These are phyloP conservation scores for Cercis canadensis DNA, from an alignment of 306 rosid species.

Conservation along the genomic window DNA sequence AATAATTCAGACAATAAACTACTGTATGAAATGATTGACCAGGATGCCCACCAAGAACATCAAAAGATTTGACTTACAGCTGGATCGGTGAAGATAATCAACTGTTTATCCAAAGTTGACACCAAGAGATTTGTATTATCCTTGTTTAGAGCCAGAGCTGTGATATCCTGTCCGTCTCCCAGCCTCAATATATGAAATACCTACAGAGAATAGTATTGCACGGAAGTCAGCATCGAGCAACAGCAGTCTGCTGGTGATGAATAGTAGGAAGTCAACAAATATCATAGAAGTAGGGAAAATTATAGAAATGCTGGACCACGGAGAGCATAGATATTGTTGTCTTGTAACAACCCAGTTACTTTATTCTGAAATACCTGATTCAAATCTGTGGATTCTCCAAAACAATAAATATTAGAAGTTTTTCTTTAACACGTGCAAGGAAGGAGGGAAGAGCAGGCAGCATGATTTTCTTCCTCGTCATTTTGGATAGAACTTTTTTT, in stretches of 20 bases:
- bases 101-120: constrained; percentile 81
- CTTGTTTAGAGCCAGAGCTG: constrained; percentile 82
- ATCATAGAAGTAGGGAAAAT: no score
- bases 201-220: constrained; percentile 49
- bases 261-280: background rate
- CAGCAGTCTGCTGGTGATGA: constrained; percentile 14
- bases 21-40: constrained; percentile 20
- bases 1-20: constrained; percentile 10
- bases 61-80: constrained; percentile 65
- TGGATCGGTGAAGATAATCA: constrained; percentile 91
- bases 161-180: constrained; percentile 82
- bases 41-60: constrained; percentile 15
- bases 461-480: constrained; percentile 19
- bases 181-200: constrained; percentile 74
- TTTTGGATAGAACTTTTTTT: constrained; percentile 23
- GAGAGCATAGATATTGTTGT: constrained; percentile 4
- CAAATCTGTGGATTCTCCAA: constrained; percentile 13
- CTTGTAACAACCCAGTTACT: constrained; percentile 20
- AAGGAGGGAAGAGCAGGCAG: background rate
- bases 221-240: constrained; percentile 16
- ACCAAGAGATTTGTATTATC: constrained; percentile 92
- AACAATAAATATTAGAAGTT: background rate
- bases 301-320: constrained; percentile 9
- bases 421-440: background rate
- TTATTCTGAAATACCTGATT: constrained; percentile 30